phyloP scores from a whole-genome alignment of 176 grass and related monocot species.

The Lolium perenne region DNA sequence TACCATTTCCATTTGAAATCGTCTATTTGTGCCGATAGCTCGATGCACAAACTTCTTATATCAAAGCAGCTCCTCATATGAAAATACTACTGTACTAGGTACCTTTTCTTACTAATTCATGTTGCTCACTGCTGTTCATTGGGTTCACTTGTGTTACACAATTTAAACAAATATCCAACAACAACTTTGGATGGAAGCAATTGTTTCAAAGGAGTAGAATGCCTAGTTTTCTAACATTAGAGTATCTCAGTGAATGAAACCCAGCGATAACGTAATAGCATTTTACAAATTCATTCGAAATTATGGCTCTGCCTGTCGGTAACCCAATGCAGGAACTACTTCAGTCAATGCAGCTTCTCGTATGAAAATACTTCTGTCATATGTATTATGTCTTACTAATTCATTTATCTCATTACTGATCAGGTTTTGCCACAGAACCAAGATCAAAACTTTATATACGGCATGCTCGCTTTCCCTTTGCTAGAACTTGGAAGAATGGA shows the following conservation, averaged over 20 bases:
- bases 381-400: background rate
- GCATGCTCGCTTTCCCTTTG: slow-evolving; percentile 79
- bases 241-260: too few relatives aligned
- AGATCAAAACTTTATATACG: slow-evolving; percentile 69
- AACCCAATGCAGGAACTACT: background rate
- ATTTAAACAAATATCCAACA: too few relatives aligned
- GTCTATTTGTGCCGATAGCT: background rate
- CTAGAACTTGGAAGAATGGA: slow-evolving; percentile 69
- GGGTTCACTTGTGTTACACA: background rate
- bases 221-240: too few relatives aligned
- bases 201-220: too few relatives aligned
- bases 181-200: too few relatives aligned
- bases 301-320: background rate
- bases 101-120: too few relatives aligned
- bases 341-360: background rate
- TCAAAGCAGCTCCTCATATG: too few relatives aligned
- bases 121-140: background rate
- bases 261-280: background rate
- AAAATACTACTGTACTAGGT: too few relatives aligned
- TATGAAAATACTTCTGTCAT: background rate
- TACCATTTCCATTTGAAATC: background rate
- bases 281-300: background rate
- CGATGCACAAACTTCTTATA: background rate
- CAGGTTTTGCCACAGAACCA: slow-evolving; percentile 72
- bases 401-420: background rate